Evolutionary conservation across 2,329 filamentous ascomycete species (phyloP), one percentile per base, ranked within the genome.

Genomic region (Colletotrichum liaoningense): DNA sequence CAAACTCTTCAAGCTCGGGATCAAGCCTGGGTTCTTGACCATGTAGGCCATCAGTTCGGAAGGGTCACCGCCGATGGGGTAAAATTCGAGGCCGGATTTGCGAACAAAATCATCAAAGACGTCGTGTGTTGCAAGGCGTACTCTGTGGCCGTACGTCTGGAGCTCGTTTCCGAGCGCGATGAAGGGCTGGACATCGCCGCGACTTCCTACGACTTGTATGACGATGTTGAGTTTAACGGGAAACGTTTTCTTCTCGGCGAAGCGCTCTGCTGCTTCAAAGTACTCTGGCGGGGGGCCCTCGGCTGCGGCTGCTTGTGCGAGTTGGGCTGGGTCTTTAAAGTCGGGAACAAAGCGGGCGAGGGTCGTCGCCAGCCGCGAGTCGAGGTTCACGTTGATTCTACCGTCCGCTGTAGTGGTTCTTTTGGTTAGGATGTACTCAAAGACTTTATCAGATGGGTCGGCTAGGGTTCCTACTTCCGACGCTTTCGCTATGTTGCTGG

Each of bases 131-230:
- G 87, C 87, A 3, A 89, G 76, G 3, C 88, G 84, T 1, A 89
- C 84, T 7, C 87, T 83, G 77, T 89, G 88, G 1, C 87, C 86
- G 69, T 86, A 81, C 5, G 79, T 80, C 75, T 86, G 83, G 3
- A 91, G 77, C 14, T 85, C 84, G 46, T 84, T 85, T 0, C 88
- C 88, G 0, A 90, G 78, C 0, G 88, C 87, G 60, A 90, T 78
- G 66, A 90, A 90, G 0, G 88, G 88, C 70, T 90, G 88, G 0
- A 90, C 87, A 77, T 90, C 88, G 9, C 88, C 88, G 55, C 86
- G 82, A 5, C 81, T 84, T 16, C 86, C 86, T 1, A 90, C 88
- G 2, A 89, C 86, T 68, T 89, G 88, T 64, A 90, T 88, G 5
- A 89, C 87, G 56, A 89, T 85, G 67, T 89, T 89, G 26, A 89